Evolutionary conservation across 345 rosid species (phyloP), one percentile per base, ranked within the genome.

Genomic region (Aurinia saxatilis): DNA sequence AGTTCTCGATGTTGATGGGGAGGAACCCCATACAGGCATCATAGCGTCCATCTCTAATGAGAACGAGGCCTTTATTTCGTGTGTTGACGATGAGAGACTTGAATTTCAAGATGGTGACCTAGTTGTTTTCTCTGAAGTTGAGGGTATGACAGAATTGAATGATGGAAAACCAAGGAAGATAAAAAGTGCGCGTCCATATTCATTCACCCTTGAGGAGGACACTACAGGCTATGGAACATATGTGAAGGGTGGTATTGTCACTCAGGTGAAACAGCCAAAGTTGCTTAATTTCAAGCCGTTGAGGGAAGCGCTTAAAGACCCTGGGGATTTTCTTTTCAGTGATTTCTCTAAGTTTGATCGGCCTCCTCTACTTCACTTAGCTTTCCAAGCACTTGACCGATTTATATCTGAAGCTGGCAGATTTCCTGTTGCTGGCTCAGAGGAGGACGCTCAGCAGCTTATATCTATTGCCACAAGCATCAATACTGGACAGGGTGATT

Each of bases 41-140:
- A 81, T 93, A 69, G 99, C 97, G 8, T 90, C 97, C 49, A 82
- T 93, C 67, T 82, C 88, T 76, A 93, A 90, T 73, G 99, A 87
- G 65, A 83, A 83, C 63, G 84, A 83, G 41, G 95, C 97, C 0
- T 79, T 93, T 47, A 81, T 93, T 44, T 88, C 96, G 1, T 93
- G 97, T 73, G 95, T 93, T 49, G 99, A 93, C 11, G 97, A 93
- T 75, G 97, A 93, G 78, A 85, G 97, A 70, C 90, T 93, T 33
- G 97, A 88, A 73, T 88, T 93, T 77, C 85, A 93, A 75, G 97
- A 90, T 73, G 99, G 97, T 49, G 97, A 93, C 77, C 72, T 84
- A 61, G 99, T 93, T 72, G 79, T 87, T 59, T 93, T 93, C 85
- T 87, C 97, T 33, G 99, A 93, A 77, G 90, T 93, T 65, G 86